These are phyloP conservation scores for Ceratocystis alfenasii DNA, from an alignment of 2,329 filamentous ascomycete genomes.

Conservation along the genomic window DNA sequence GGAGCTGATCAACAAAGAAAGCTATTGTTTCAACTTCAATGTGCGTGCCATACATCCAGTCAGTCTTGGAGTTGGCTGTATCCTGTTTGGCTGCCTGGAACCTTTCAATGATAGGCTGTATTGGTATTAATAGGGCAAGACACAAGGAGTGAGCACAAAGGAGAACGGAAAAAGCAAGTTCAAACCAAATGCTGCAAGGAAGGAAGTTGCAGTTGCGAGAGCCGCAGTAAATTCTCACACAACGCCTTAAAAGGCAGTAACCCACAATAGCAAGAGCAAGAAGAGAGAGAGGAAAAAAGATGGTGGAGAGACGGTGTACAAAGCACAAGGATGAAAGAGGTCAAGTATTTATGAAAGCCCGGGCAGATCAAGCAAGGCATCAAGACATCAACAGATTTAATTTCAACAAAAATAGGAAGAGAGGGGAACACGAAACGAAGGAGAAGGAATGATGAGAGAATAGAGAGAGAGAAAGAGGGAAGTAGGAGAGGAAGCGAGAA, in stretches of 20 bases:
- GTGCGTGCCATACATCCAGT: not conserved
- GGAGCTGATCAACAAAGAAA: not conserved
- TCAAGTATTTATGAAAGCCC: slow-evolving; percentile 2
- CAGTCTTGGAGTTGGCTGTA: not conserved
- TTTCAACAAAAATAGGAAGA: slow-evolving; percentile 6
- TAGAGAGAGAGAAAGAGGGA: not conserved
- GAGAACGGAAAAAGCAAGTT: not conserved
- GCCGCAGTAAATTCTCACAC: not conserved
- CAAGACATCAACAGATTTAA: slow-evolving; percentile 8
- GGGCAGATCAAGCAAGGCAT: not conserved
- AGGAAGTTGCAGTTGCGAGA: not conserved
- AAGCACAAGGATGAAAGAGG: not conserved
- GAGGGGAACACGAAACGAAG: not conserved
- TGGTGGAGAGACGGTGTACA: not conserved
- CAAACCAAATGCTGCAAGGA: not conserved
- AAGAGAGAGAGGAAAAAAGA: not conserved
- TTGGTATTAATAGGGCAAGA: not conserved
- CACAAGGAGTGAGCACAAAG: not conserved
- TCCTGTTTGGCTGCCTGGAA: not conserved
- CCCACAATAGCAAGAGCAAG: not conserved
- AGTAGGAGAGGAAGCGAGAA: not conserved
- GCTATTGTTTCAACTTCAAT: not conserved
- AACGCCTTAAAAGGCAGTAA: not conserved
- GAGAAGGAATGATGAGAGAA: slow-evolving; percentile 12
- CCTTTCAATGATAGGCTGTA: not conserved